Evolutionary conservation across 371 early-diverging fungal species (phyloP).

Genomic region (Basidiobolus meristosporus): DNA sequence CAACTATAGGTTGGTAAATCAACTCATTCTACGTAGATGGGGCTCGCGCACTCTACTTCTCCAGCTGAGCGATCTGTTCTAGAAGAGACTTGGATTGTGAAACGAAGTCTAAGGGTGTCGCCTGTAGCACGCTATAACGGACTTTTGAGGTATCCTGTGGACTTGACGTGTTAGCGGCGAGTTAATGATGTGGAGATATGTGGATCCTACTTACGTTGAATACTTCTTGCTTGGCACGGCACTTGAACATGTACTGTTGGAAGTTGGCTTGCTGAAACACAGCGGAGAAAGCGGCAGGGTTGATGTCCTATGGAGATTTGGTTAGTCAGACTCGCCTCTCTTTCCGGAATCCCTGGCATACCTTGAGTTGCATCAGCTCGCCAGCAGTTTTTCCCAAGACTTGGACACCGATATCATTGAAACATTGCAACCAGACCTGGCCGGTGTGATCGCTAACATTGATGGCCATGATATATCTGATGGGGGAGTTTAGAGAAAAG

Average conservation of each 20-base stretch:
- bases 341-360: no score
- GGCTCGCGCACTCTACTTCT: no score
- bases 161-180: not conserved
- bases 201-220: conserved; percentile 39
- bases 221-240: conserved; percentile 61
- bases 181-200: conserved; percentile 1
- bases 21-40: no score
- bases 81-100: conserved; percentile 28
- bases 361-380: conserved; percentile 32
- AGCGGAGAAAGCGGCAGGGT: conserved; percentile 14
- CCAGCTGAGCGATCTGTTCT: conserved; percentile 11
- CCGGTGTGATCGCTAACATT: conserved; percentile 64
- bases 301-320: conserved; percentile 9
- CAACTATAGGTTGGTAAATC: no score
- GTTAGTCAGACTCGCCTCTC: not conserved
- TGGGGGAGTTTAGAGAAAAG: not conserved
- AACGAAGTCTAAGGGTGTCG: conserved; percentile 31
- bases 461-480: conserved; percentile 54
- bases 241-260: conserved; percentile 43
- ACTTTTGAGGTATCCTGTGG: conserved; percentile 33
- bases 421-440: conserved; percentile 60
- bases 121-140: conserved; percentile 21
- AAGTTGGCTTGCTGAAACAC: conserved; percentile 32
- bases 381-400: conserved; percentile 55
- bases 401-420: conserved; percentile 58